phyloP scores from a whole-genome alignment of 148 eudicot genomes.

The Vaccinium myrtillus region DNA sequence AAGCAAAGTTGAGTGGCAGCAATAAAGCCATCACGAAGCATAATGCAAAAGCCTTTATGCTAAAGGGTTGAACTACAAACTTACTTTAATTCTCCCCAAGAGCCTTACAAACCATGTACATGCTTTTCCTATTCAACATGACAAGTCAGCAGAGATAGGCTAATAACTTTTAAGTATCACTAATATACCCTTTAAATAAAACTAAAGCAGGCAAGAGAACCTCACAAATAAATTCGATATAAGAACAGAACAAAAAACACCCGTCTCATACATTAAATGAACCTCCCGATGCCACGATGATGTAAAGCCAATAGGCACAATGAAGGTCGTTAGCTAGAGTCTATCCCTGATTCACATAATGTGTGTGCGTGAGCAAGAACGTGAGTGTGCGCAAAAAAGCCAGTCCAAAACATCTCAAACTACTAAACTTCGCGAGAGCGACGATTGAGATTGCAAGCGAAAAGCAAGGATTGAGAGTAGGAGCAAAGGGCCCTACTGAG shows the following conservation, averaged over 20 bases:
- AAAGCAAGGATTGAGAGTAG: neutral
- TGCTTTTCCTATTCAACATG: neutral
- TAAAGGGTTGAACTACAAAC: neutral
- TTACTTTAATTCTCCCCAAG: neutral
- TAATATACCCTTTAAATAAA: neutral
- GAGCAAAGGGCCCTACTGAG: neutral
- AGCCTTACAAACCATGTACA: neutral
- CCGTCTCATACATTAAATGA: neutral
- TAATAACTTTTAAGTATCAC: neutral
- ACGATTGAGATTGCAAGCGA: neutral
- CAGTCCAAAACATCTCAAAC: neutral
- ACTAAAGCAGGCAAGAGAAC: neutral
- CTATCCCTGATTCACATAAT: neutral
- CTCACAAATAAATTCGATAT: neutral
- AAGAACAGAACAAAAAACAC: neutral
- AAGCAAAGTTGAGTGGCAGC: neutral
- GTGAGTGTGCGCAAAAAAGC: neutral
- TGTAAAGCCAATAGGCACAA: neutral
- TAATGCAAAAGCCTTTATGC: neutral
- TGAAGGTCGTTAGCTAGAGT: neutral
- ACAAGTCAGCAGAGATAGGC: neutral
- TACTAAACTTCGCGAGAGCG: neutral
- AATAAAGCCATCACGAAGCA: neutral
- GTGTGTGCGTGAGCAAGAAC: neutral
- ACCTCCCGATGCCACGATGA: neutral